A percentile compares a stretch with the other conserved stretches of the same genome.
Conservation (phyloP, 495 filamentous ascomycete species). For the Aspergillus cavernicola region DNA sequence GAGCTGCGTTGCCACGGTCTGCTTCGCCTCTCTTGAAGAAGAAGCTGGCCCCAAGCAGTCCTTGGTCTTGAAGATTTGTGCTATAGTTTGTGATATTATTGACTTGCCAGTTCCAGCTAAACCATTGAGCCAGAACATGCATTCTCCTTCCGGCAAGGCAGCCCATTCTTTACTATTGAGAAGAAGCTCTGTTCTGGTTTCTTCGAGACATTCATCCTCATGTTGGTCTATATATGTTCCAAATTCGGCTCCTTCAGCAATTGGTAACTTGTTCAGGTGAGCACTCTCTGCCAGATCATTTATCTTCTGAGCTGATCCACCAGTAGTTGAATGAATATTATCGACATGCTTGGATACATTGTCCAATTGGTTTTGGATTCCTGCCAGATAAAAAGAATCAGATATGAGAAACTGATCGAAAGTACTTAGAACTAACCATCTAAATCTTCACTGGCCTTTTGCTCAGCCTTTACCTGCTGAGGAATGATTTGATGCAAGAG, state of each 20-base stretch:
- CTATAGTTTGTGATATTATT: neutral
- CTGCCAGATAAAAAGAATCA: too few species aligned
- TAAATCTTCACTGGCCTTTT: neutral
- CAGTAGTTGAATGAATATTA: too few species aligned
- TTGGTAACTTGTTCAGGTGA: neutral
- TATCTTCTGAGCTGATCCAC: too few species aligned
- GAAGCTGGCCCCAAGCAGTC: neutral
- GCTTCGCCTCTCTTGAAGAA: neutral
- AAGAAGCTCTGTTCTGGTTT: neutral
- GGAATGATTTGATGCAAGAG: slow-evolving; percentile 9
- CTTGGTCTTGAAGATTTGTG: neutral
- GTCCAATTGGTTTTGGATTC: too few species aligned
- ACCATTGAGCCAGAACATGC: neutral
- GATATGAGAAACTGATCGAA: too few species aligned
- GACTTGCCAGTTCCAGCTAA: neutral
- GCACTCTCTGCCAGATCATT: too few species aligned
- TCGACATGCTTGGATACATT: too few species aligned
- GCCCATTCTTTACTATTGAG: neutral
- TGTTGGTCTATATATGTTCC: neutral
- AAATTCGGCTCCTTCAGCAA: neutral
- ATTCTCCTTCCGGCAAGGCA: neutral
- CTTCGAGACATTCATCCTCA: neutral
- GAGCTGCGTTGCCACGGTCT: neutral
- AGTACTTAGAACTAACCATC: neutral
- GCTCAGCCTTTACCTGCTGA: slow-evolving; percentile 1